A percentile compares a stretch with the other conserved stretches of the same genome.
Conservation (phyloP, 306 rosid species). For the Pachyrhizus erosus region DNA sequence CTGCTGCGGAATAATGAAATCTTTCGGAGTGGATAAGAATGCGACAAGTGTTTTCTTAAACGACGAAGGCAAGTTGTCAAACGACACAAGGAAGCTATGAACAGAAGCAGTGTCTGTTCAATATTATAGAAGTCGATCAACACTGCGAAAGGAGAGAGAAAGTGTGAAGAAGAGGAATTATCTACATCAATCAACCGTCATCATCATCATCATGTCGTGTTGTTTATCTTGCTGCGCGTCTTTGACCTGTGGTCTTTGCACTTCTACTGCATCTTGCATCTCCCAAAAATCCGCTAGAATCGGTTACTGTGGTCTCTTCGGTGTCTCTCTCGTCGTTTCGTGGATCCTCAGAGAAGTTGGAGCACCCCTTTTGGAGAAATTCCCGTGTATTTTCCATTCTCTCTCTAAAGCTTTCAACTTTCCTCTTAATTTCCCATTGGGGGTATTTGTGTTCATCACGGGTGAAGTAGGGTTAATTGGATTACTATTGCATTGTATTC, state of each 20-base stretch:
- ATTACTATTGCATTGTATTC: constrained; percentile 7
- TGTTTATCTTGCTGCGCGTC: constrained; percentile 64
- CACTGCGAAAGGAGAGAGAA: constrained; percentile 19
- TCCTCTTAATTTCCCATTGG: constrained; percentile 31
- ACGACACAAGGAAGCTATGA: constrained; percentile 29
- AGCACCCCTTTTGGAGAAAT: constrained; percentile 82
- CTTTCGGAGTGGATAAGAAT: background rate
- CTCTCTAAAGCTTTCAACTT: constrained; percentile 1
- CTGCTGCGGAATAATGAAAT: background rate
- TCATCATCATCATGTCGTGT: constrained; percentile 68
- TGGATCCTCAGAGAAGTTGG: constrained; percentile 94
- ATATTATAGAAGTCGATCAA: background rate
- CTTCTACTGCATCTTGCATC: constrained; percentile 84
- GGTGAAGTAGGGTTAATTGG: background rate
- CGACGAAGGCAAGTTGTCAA: constrained; percentile 25
- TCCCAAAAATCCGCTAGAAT: constrained; percentile 82
- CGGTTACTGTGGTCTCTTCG: constrained; percentile 91
- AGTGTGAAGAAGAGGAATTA: background rate
- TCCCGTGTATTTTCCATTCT: constrained; percentile 69
- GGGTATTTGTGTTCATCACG: constrained; percentile 38
- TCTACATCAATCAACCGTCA: background rate
- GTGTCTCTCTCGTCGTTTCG: constrained; percentile 72
- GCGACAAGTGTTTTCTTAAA: constrained; percentile 15
- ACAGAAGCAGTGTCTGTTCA: constrained; percentile 6
- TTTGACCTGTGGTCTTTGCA: constrained; percentile 82